phyloP scores from a whole-genome alignment of 1,284 basidiomycete species.

The Cryptococcus neoformans region DNA sequence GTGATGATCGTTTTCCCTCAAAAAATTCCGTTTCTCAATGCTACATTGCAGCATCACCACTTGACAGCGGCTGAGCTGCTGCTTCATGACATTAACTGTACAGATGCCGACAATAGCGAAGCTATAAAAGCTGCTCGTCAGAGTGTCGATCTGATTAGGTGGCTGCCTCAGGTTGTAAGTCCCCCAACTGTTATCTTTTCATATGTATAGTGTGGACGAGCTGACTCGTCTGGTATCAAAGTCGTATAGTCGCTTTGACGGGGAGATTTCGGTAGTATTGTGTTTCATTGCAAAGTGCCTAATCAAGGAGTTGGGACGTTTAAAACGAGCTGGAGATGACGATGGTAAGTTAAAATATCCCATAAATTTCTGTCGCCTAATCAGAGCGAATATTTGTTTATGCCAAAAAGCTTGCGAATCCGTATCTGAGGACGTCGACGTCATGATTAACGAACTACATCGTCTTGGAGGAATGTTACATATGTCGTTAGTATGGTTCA shows the following conservation, averaged over 20 bases:
- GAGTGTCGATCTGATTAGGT: constrained; percentile 31
- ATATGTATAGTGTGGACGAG: not conserved
- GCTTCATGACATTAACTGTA: constrained; percentile 42
- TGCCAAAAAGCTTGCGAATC: constrained; percentile 4
- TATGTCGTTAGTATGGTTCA: no score
- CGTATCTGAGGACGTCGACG: constrained; percentile 23
- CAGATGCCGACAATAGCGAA: constrained; percentile 33
- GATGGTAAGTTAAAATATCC: constrained; percentile 10
- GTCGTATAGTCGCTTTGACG: constrained; percentile 38
- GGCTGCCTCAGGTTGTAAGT: constrained; percentile 31
- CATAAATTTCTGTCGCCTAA: no score
- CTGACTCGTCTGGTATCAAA: constrained; percentile 4
- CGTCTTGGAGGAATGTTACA: no score
- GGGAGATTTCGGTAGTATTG: constrained; percentile 40
- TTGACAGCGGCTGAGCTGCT: constrained; percentile 34
- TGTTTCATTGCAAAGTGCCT: constrained; percentile 40
- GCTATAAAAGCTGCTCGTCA: constrained; percentile 34
- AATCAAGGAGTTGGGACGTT: constrained; percentile 39
- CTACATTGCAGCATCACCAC: constrained; percentile 31
- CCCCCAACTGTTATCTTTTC: not conserved
- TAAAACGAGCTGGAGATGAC: constrained; percentile 23
- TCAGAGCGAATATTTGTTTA: no score
- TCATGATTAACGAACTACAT: constrained; percentile 22
- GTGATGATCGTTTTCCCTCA: no score
- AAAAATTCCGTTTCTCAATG: no score